Percentiles rank a stretch among this genome's conserved stretches.
Evolutionary conservation across 352 stramenopile species (phyloP).

Genomic region (Pythium folliculosum): DNA sequence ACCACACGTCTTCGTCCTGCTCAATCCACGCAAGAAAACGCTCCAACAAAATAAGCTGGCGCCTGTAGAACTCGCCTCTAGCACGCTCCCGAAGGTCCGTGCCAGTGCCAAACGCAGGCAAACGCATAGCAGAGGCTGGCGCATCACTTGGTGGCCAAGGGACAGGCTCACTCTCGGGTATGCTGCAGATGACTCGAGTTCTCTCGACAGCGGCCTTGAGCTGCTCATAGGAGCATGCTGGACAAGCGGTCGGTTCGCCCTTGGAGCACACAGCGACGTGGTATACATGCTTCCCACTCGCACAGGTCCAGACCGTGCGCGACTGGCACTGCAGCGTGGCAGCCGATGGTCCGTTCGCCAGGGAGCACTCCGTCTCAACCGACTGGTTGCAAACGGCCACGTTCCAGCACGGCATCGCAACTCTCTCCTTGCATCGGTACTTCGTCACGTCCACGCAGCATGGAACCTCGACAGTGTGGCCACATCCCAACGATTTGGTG

Average conservation of each 20-base stretch:
- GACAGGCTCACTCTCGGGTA: background rate
- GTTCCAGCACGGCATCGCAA: conserved; percentile 70
- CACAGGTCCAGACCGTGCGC: conserved; percentile 47
- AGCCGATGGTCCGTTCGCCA: background rate
- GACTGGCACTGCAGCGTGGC: conserved; percentile 38
- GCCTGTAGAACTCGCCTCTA: conserved; percentile 41
- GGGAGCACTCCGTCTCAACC: conserved; percentile 31
- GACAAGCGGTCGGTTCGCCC: conserved; percentile 54
- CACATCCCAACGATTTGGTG: conserved; percentile 40
- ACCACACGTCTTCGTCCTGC: conserved; percentile 42
- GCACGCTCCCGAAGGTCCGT: conserved; percentile 31
- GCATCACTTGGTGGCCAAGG: conserved; percentile 23
- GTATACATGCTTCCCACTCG: conserved; percentile 37
- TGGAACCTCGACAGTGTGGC: conserved; percentile 40
- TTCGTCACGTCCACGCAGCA: conserved; percentile 41
- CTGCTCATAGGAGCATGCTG: conserved; percentile 38
- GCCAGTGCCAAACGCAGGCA: conserved; percentile 14
- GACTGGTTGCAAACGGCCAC: conserved; percentile 37
- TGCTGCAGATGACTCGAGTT: background rate
- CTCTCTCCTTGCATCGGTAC: conserved; percentile 36
- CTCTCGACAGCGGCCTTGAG: conserved; percentile 36
- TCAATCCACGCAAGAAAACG: conserved; percentile 42
- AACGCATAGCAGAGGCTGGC: background rate
- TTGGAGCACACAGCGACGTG: conserved; percentile 46
- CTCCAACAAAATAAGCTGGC: conserved; percentile 50